Conservation (phyloP, 768 basidiomycete species). For the Mycena crocata region DNA sequence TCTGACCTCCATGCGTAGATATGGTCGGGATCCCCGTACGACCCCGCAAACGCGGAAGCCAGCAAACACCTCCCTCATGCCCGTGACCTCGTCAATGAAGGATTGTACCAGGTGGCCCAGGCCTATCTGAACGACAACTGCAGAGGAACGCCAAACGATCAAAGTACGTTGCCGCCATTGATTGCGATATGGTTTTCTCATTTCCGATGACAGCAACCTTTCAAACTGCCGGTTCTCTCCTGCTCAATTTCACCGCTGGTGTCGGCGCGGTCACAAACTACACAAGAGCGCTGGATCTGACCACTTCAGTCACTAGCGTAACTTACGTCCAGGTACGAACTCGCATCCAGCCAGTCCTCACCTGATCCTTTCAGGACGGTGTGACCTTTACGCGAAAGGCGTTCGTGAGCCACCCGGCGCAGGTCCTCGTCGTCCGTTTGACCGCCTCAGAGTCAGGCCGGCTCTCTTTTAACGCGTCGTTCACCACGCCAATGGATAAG, state of each 20-base stretch:
- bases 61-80: constrained; percentile 13
- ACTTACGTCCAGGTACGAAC: constrained; percentile 4
- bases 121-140: constrained; percentile 20
- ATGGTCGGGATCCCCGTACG: constrained; percentile 23
- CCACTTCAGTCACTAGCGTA: constrained; percentile 16
- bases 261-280: constrained; percentile 15
- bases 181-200: neutral
- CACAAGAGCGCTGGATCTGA: constrained; percentile 16
- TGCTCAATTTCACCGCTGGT: constrained; percentile 14
- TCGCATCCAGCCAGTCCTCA: neutral
- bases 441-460: constrained; percentile 4
- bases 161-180: neutral
- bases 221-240: constrained; percentile 17
- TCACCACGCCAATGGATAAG: constrained; percentile 5
- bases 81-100: constrained; percentile 16
- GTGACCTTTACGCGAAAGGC: constrained; percentile 13
- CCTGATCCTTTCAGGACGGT: constrained; percentile 6
- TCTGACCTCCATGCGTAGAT: neutral
- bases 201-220: neutral
- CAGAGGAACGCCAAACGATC: constrained; percentile 11
- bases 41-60: constrained; percentile 10
- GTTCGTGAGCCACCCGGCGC: constrained; percentile 21
- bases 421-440: constrained; percentile 11
- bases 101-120: constrained; percentile 17
- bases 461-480: constrained; percentile 15